Conservation (phyloP, 2,329 filamentous ascomycete species). For the Fusarium sp. region DNA sequence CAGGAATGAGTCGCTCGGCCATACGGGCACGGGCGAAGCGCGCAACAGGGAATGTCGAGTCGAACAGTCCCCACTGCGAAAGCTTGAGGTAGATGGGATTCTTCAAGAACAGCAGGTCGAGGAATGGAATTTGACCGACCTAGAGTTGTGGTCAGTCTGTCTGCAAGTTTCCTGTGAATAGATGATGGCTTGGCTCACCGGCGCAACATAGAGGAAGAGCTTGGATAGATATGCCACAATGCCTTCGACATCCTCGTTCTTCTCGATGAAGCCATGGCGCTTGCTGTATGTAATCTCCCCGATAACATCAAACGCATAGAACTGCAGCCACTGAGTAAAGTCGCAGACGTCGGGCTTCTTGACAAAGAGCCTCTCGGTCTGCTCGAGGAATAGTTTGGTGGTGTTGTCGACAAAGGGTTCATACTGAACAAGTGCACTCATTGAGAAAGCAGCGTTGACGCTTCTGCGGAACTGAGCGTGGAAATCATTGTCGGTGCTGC, state of each 20-base stretch:
- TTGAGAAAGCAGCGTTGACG: slow-evolving; percentile 79
- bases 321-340: slow-evolving; percentile 78
- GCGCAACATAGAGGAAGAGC: slow-evolving; percentile 76
- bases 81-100: slow-evolving; percentile 77
- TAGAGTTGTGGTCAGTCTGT: slow-evolving; percentile 39
- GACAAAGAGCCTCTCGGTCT: slow-evolving; percentile 66
- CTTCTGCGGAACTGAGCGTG: slow-evolving; percentile 78
- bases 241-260: slow-evolving; percentile 77
- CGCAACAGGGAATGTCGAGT: slow-evolving; percentile 76
- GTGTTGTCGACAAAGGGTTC: slow-evolving; percentile 83
- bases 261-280: slow-evolving; percentile 77
- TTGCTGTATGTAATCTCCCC: slow-evolving; percentile 81
- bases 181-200: slow-evolving; percentile 53
- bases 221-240: slow-evolving; percentile 72
- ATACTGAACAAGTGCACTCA: slow-evolving; percentile 79
- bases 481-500: slow-evolving; percentile 77
- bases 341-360: slow-evolving; percentile 54
- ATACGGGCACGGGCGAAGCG: slow-evolving; percentile 75
- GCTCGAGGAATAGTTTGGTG: slow-evolving; percentile 73
- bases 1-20: slow-evolving; percentile 65
- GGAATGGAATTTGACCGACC: slow-evolving; percentile 77
- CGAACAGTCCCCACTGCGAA: slow-evolving; percentile 71
- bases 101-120: slow-evolving; percentile 76
- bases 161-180: accelerated
- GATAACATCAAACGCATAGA: slow-evolving; percentile 84